Conservation (phyloP, 371 early-diverging fungal species). For the Entomophthora muscae region DNA sequence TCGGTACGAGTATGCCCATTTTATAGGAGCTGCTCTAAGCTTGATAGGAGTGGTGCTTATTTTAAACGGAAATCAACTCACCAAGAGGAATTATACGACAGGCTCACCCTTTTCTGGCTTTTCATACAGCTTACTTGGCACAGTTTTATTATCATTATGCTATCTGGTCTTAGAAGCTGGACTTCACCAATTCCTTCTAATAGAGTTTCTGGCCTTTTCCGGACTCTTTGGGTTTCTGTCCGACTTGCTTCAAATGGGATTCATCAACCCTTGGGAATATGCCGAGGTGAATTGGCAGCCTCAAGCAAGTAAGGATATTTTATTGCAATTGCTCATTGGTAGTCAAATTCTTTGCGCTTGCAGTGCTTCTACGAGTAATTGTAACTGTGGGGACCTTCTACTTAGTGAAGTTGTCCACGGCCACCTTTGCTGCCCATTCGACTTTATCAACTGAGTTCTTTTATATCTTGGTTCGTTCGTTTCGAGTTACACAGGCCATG, state of each 20-base stretch:
- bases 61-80: background rate
- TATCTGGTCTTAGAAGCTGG: conserved; percentile 1
- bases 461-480: background rate
- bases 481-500: background rate
- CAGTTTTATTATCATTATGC: background rate
- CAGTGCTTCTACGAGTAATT: background rate
- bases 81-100: background rate
- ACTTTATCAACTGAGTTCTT: conserved; percentile 2
- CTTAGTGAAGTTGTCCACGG: background rate
- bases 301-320: background rate
- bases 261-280: conserved; percentile 2
- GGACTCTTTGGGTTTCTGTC: background rate
- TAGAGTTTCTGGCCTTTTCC: background rate
- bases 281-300: background rate
- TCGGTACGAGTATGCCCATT: background rate
- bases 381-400: background rate
- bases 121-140: background rate
- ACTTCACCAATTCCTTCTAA: background rate
- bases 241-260: background rate
- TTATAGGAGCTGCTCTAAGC: background rate
- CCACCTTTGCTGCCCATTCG: background rate
- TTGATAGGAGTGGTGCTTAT: background rate
- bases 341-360: background rate
- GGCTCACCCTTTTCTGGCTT: background rate
- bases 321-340: background rate